A percentile compares a stretch with the other conserved stretches of the same genome.
phyloP scores from a whole-genome alignment of 2,329 filamentous ascomycete species.

The Cadophora sp. region DNA sequence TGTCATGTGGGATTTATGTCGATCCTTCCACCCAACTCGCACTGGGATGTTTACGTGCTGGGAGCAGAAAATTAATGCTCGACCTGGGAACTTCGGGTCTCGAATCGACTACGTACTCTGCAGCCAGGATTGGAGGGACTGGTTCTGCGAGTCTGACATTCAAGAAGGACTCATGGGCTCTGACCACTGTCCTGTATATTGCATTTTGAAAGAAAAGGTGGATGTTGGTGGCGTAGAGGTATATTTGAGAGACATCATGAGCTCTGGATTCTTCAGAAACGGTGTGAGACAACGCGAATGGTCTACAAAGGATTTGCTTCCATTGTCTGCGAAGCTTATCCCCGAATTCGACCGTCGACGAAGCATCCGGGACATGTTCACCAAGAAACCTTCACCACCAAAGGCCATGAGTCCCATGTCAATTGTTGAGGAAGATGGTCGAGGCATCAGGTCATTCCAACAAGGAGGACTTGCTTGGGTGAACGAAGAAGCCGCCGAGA shows the following conservation, averaged over 20 bases:
- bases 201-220: conserved; percentile 71
- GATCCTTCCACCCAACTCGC: conserved; percentile 80
- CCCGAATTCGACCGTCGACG: conserved; percentile 86
- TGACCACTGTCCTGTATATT: conserved; percentile 95
- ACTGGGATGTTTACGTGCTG: conserved; percentile 96
- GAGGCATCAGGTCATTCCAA: neutral
- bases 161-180: conserved; percentile 94
- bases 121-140: conserved; percentile 76
- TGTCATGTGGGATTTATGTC: conserved; percentile 83
- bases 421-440: neutral
- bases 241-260: conserved; percentile 76
- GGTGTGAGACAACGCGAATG: conserved; percentile 73
- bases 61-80: conserved; percentile 93
- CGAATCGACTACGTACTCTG: conserved; percentile 95
- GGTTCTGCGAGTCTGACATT: conserved; percentile 84
- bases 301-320: conserved; percentile 68
- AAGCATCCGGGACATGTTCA: conserved; percentile 94
- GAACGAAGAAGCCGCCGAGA: neutral
- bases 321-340: conserved; percentile 81
- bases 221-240: conserved; percentile 54
- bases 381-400: conserved; percentile 53
- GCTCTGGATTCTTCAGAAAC: conserved; percentile 75
- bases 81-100: conserved; percentile 92
- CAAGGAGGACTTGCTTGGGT: neutral
- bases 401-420: conserved; percentile 26